Base-by-base conservation (phyloP, 2,329 filamentous ascomycete species). In the Talaromyces verruculosus region DNA sequence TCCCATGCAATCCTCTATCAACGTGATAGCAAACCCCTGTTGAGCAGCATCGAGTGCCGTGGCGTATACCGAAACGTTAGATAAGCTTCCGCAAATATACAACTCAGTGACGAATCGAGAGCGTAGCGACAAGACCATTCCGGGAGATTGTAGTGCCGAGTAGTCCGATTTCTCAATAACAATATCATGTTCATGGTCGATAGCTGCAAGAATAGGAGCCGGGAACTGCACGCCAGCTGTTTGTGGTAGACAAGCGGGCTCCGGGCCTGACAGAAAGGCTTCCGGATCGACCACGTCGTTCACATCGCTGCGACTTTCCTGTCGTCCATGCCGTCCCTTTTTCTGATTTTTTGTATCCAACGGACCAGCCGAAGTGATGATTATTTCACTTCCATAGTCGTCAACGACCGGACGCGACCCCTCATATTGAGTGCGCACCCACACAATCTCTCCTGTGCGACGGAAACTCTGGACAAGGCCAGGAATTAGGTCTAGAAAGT, bases 31-130 rank as follows among this genome's bases (percentile, higher is more conserved):
- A 72, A 96, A 88, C 4, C 93, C 95, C 76, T 97, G 91, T 22
- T 90, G 87, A 1, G 92, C 93, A 11, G 94, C 95, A 74, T 97
- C 95, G 68, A 96, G 84, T 3, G 93, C 93, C 0, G 94, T 97
- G 7, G 95, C 94, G 74, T 95, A 93, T 57, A 98, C 89, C 37
- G 93, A 93, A 41, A 96, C 83, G 72, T 98, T 97, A 51, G 90
- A 91, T 59, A 96, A 84, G 53, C 91, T 90, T 25, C 95, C 95
- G 73, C 91, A 96, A 28, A 98, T 86, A 77, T 91, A 97, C 13
- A 99, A 82, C 72, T 97, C 91, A 1, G 93, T 97, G 66, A 96
- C 88, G 70, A 97, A 89, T 69, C 89, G 91, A n/a, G 88, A 88
- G n/a, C 93, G 87, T 55, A 98, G 80, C n/a, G 88, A 84, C 60